phyloP scores from a whole-genome alignment of 1,284 basidiomycete genomes.

The Clitocybe nebularis region DNA sequence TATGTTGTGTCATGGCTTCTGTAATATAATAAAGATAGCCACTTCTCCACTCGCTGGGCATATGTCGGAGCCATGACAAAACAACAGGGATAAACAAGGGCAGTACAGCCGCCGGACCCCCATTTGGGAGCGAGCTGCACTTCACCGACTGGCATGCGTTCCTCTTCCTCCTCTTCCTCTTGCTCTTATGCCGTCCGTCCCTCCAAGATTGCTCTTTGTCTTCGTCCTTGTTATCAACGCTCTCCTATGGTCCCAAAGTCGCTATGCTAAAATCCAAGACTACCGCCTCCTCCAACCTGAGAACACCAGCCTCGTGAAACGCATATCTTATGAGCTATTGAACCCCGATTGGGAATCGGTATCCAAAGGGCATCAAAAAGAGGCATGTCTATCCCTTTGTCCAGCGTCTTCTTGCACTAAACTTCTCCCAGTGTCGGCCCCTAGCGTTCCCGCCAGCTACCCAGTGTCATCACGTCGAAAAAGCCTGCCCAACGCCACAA shows the following conservation, averaged over 20 bases:
- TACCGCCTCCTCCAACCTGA: conserved; percentile 19
- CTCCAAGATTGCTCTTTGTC: conserved; percentile 48
- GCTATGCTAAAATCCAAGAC: conserved; percentile 39
- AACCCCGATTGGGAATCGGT: conserved; percentile 20
- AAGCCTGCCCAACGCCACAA: conserved; percentile 48
- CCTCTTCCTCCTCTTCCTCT: conserved; percentile 12
- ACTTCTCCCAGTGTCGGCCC: conserved; percentile 53
- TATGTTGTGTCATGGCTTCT: too few species aligned
- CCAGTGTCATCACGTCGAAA: conserved; percentile 62
- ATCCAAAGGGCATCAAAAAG: conserved; percentile 19
- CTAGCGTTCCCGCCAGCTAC: conserved; percentile 45
- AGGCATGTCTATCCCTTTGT: conserved; percentile 20
- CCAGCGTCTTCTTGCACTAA: conserved; percentile 1
- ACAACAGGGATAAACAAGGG: too few species aligned
- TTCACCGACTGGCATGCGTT: conserved; percentile 10
- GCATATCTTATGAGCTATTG: conserved; percentile 34
- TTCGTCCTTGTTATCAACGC: conserved; percentile 48
- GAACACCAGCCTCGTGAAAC: conserved; percentile 34
- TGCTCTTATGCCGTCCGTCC: conserved; percentile 32
- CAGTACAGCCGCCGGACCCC: too few species aligned
- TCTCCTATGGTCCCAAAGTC: conserved; percentile 63
- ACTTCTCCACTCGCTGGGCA: too few species aligned
- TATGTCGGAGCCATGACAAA: too few species aligned
- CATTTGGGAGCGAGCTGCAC: too few species aligned
- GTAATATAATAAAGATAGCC: too few species aligned